phyloP scores from a whole-genome alignment of 1,139 yeast species.

The Blastobotrys niveus region DNA sequence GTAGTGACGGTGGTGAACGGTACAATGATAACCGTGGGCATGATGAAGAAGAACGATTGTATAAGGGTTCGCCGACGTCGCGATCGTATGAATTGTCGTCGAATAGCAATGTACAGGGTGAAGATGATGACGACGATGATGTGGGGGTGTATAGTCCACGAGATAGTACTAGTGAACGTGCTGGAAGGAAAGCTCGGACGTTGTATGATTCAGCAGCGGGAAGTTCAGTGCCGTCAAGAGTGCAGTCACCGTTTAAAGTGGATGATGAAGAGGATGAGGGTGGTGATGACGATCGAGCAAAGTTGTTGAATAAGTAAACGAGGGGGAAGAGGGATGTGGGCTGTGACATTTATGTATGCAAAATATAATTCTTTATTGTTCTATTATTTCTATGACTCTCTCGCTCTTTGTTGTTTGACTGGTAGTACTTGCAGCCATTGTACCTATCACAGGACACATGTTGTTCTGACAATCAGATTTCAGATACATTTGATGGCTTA shows the following conservation, averaged over 20 bases:
- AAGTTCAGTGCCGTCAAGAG: conserved; percentile 2
- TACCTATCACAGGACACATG: too few relatives aligned
- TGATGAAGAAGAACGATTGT: not conserved
- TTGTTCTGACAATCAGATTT: too few relatives aligned
- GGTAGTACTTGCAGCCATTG: too few relatives aligned
- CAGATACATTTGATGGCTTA: too few relatives aligned
- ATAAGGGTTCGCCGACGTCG: not conserved
- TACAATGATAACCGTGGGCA: conserved; percentile 6
- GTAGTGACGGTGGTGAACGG: conserved; percentile 13
- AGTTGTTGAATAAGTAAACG: conserved; percentile 4
- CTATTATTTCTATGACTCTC: too few relatives aligned
- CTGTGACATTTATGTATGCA: too few relatives aligned
- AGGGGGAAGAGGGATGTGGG: too few relatives aligned
- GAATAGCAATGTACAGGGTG: conserved; percentile 18
- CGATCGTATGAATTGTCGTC: not conserved
- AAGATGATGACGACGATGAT: conserved; percentile 18
- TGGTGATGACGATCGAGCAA: conserved; percentile 9
- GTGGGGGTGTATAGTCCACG: conserved; percentile 15
- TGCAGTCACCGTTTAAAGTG: conserved; percentile 14
- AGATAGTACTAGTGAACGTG: conserved; percentile 9
- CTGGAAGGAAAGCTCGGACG: conserved; percentile 23
- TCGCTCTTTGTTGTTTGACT: too few relatives aligned
- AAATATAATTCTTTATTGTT: too few relatives aligned
- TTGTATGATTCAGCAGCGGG: conserved; percentile 17
- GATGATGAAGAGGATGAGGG: conserved; percentile 14